Conservation (phyloP, 2,329 filamentous ascomycete species). For the Pestalotiopsis sp. region DNA sequence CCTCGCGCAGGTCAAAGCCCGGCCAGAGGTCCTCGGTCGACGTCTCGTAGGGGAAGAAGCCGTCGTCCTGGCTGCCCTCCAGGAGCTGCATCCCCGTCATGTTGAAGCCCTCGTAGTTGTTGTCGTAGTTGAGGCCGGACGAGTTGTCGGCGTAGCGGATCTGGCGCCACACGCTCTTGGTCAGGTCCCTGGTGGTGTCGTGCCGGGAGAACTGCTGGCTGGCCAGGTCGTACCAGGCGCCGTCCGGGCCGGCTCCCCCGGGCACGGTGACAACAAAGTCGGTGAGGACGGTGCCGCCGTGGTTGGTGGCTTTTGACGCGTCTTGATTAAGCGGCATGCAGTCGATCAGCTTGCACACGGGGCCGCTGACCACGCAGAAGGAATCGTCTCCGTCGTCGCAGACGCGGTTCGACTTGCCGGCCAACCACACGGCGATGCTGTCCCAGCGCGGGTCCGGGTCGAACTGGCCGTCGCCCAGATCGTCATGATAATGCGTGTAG, state of each 20-base stretch:
- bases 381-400: conserved; percentile 9
- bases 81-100: conserved; percentile 5
- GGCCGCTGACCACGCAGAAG: conserved; percentile 8
- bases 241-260: conserved; percentile 10
- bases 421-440: conserved; percentile 9
- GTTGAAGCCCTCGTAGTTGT: conserved; percentile 14
- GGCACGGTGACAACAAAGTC: conserved; percentile 7
- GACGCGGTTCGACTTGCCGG: not conserved
- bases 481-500: conserved; percentile 16
- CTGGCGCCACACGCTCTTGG: conserved; percentile 7
- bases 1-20: conserved; percentile 6
- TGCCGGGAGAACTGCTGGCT: conserved; percentile 11
- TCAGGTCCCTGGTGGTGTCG: conserved; percentile 8
- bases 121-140: conserved; percentile 14
- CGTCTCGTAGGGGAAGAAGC: conserved; percentile 14
- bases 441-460: conserved; percentile 11
- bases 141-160: not conserved
- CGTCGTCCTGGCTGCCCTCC: conserved; percentile 6
- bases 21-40: conserved; percentile 8
- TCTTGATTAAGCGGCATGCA: conserved; percentile 15
- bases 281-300: conserved; percentile 2
- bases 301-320: conserved; percentile 3
- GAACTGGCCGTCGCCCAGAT: conserved; percentile 12
- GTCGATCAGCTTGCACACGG: conserved; percentile 17
- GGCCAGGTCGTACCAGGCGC: conserved; percentile 14